Percentiles rank a stretch among this genome's conserved stretches.
These are phyloP conservation scores for Stevia rebaudiana DNA, from an alignment of 140 eudicot species.

Conservation along the genomic window DNA sequence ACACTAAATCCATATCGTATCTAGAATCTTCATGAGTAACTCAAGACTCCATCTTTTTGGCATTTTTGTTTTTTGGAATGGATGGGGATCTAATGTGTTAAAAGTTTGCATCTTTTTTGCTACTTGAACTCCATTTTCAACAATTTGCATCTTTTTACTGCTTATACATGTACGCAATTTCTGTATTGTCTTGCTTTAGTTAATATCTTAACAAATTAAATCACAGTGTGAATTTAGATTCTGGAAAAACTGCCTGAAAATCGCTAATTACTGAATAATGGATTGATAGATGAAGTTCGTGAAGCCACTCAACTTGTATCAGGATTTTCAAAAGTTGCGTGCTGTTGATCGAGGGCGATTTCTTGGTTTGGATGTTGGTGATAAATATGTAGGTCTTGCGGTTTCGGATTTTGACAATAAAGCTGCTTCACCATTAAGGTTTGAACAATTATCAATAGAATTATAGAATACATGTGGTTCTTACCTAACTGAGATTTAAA, in stretches of 20 bases:
- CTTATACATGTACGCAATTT: background rate
- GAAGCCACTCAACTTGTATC: conserved; percentile 64
- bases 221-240: background rate
- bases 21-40: no score
- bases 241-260: conserved; percentile 2
- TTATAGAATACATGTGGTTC: background rate
- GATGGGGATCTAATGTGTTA: background rate
- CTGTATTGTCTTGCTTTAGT: background rate
- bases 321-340: conserved; percentile 43
- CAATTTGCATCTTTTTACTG: background rate
- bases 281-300: conserved; percentile 59
- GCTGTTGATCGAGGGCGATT: conserved; percentile 44
- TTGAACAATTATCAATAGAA: background rate
- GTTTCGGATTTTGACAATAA: conserved; percentile 63
- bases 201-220: background rate
- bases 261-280: conserved; percentile 3
- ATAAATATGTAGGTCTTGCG: conserved; percentile 78
- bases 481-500: background rate
- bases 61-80: no score
- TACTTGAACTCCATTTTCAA: background rate
- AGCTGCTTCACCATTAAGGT: conserved; percentile 82
- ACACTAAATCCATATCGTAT: no score
- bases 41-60: no score
- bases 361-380: conserved; percentile 93
- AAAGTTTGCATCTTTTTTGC: background rate